Base-by-base conservation (phyloP, 768 basidiomycete genomes). In the Xerocomus spinulosus region DNA sequence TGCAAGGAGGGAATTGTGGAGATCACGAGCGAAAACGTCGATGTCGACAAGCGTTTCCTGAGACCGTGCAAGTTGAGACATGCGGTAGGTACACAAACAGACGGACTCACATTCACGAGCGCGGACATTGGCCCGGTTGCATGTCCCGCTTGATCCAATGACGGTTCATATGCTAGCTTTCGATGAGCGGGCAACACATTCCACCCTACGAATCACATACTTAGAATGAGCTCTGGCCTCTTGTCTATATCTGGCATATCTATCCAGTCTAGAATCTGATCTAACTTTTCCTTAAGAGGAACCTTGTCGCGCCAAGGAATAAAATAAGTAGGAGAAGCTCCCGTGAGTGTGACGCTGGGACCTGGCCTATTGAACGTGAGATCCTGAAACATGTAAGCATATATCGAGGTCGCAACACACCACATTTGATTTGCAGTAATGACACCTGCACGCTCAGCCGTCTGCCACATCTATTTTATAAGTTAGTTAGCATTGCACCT, bases 381-480 rank as follows among this genome's bases (percentile, higher is more conserved):
- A 23, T 30, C 17, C 10, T 21, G 13, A 20, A 17, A 34, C 2
- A 32, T 12, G 26, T 2, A 17, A 18, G 14, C 15, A 42, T 28
- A 12, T 2, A 38, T 3, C 38, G 21, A 35, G 15, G 15, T 5
- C n/a, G 17, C 40, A 23, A 72, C 83, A 46, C 44, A 90, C 91
- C 92, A 96, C 92, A 96, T 96, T 36, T 92, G 73, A 57, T 93
- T 92, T 0, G 90, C 92, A 4, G 87, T 86, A 29, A 79, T 71
- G 10, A 91, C 63, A 0, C 85, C 85, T 5, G 83, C 81, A 49
- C 80, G 83, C 49, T 73, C 77, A 2, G 85, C 88, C 0, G 92
- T 93, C 60, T 91, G 88, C 92, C 93, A 96, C 74, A 95, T 85
- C 89, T 92, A 48, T 38, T 42, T 36, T 20, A 17, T 23, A 17